These are phyloP conservation scores for Chamaecrista fasciculata DNA, from an alignment of 306 rosid genomes.

Conservation along the genomic window DNA sequence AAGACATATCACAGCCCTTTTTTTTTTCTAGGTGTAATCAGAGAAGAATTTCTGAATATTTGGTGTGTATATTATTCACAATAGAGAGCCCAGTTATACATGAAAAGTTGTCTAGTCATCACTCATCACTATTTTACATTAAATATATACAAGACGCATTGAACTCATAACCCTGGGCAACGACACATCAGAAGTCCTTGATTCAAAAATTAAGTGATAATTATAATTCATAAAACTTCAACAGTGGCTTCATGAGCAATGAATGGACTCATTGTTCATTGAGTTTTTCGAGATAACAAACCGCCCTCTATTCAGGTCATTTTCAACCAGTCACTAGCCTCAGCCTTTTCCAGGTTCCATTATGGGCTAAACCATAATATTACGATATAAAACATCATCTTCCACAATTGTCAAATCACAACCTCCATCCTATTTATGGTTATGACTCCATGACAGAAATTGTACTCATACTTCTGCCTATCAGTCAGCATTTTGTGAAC, in stretches of 20 bases:
- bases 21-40: too few species aligned
- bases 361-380: neutral
- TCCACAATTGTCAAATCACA: neutral
- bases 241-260: conserved; percentile 16
- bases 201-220: neutral
- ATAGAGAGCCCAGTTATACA: too few species aligned
- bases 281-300: neutral
- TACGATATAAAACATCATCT: neutral
- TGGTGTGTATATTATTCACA: too few species aligned
- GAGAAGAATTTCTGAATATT: too few species aligned
- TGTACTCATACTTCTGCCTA: conserved; percentile 1
- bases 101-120: too few species aligned
- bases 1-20: neutral
- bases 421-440: neutral
- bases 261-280: neutral
- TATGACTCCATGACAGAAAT: neutral
- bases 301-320: neutral
- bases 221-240: conserved; percentile 1
- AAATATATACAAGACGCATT: too few species aligned
- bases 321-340: neutral
- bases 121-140: too few species aligned
- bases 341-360: neutral
- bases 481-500: neutral
- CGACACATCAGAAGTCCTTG: too few species aligned
- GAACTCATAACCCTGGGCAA: too few species aligned